Base-by-base conservation (phyloP, 805 yeast species). In the Yarrowia sp. region DNA sequence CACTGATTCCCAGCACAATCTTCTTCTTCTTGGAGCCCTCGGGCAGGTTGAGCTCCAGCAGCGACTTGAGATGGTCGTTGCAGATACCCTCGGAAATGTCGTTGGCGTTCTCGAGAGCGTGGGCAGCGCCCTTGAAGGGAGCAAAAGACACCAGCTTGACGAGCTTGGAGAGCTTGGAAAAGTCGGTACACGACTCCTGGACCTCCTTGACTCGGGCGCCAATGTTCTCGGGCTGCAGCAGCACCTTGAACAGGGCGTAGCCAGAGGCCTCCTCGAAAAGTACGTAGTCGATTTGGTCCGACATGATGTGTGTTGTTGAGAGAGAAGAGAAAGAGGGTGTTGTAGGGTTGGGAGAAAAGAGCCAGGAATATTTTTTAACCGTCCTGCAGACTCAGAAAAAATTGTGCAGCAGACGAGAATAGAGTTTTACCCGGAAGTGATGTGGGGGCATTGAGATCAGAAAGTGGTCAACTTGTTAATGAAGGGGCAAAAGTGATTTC, bases 51-150 rank as follows among this genome's bases (percentile, higher is more conserved):
- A 92, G 83, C 82, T 94, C 98, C 74, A 95, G 82, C 69, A 95
- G 85, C 48, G 96, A 87, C 80, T 91, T 92, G 81, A 95, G 86
- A 81, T 90, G 91, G 75, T 95, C 98, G 70, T 93, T 89, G 69
- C 94, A 97, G 75, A 93, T 85, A 77, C 99, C 99, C 82, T 95
- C 99, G 73, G 97, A 91, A 75, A 95, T 90, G 78, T 95, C 98
- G 78, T 95, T 95, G 74, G 98, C 98, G 78, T 95, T 95, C 81
- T 94, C 98, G 77, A 95, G 86, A 71, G 99, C 99, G 81, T 95
- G 98, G 67, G 99, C 98, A 71, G 99, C 99, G 76, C 98, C 98
- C 82, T 95, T 93, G 86, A 95, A 95, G 64, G 99, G 99, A 70
- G 97, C 97, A 82, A 95, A 95, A 15, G 97, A 90, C 36, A 91